A percentile compares a stretch with the other conserved stretches of the same genome.
These are phyloP conservation scores for Agaricus subrufescens DNA, from an alignment of 768 basidiomycete species.

Conservation along the genomic window DNA sequence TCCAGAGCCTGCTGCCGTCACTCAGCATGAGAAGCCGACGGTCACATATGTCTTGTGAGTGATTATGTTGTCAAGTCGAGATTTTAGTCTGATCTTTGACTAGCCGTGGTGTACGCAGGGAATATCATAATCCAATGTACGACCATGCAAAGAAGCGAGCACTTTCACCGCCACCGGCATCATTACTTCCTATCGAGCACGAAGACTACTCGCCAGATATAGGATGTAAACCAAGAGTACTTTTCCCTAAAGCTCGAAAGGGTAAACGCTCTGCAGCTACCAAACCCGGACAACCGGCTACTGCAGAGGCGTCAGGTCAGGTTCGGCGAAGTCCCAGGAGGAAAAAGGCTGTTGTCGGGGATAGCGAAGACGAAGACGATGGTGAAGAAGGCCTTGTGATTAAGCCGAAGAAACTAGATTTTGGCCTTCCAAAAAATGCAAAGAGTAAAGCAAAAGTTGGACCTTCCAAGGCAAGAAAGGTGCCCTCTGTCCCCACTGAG, in stretches of 20 bases:
- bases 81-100: constrained; percentile 12
- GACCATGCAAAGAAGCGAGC: constrained; percentile 38
- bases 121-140: constrained; percentile 62
- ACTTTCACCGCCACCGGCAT: constrained; percentile 38
- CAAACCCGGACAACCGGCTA: background rate
- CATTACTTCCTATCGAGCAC: constrained; percentile 54
- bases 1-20: constrained; percentile 29
- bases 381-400: constrained; percentile 3
- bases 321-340: constrained; percentile 10
- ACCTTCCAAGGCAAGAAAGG: background rate
- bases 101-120: constrained; percentile 65
- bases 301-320: background rate
- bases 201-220: constrained; percentile 61
- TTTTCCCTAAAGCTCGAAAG: constrained; percentile 40
- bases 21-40: constrained; percentile 53
- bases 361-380: constrained; percentile 4
- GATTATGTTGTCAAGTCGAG: constrained; percentile 30
- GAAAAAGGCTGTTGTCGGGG: background rate
- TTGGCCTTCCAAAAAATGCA: constrained; percentile 9
- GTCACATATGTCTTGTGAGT: constrained; percentile 75
- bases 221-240: constrained; percentile 48
- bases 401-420: constrained; percentile 11
- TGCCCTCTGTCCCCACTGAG: background rate
- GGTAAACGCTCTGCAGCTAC: constrained; percentile 4
- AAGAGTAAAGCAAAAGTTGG: background rate